These are phyloP conservation scores for Beauveria brongniartii DNA, from an alignment of 2,329 filamentous ascomycete genomes.

Conservation along the genomic window DNA sequence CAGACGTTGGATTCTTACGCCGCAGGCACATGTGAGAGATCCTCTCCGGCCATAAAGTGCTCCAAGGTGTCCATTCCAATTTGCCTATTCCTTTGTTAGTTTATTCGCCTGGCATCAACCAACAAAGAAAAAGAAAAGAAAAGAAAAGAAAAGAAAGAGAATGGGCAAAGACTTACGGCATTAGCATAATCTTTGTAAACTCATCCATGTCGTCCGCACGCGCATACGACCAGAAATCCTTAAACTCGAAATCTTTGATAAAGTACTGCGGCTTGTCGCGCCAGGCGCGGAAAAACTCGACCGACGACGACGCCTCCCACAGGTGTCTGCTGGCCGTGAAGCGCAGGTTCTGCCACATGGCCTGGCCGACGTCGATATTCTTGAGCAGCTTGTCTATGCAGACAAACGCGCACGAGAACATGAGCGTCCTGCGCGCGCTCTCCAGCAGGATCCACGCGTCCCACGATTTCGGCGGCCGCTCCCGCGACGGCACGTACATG, in stretches of 20 bases:
- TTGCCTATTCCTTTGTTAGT: conserved; percentile 19
- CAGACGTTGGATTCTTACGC: neutral
- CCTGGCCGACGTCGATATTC: conserved; percentile 11
- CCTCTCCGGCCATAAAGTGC: conserved; percentile 27
- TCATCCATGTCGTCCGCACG: conserved; percentile 31
- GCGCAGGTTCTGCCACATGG: conserved; percentile 11
- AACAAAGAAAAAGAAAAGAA: no score
- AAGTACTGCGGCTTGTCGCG: conserved; percentile 32
- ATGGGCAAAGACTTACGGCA: conserved; percentile 23
- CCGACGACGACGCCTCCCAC: conserved; percentile 33
- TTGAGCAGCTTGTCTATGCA: conserved; percentile 28
- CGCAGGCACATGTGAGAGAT: conserved; percentile 9
- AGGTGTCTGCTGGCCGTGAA: conserved; percentile 35
- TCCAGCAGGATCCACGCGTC: conserved; percentile 38
- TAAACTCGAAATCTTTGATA: conserved; percentile 27
- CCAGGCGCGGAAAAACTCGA: conserved; percentile 36
- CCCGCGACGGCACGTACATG: conserved; percentile 16
- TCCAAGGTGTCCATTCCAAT: conserved; percentile 27
- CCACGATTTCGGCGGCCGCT: conserved; percentile 32
- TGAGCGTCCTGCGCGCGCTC: conserved; percentile 30
- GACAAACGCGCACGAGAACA: conserved; percentile 25
- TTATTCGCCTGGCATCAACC: neutral
- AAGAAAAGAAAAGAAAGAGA: neutral
- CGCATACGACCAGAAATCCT: conserved; percentile 29
- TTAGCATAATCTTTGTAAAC: conserved; percentile 30